Evolutionary conservation across 2,329 filamentous ascomycete genomes (phyloP).

Genomic region (Fusarium nygamai): DNA sequence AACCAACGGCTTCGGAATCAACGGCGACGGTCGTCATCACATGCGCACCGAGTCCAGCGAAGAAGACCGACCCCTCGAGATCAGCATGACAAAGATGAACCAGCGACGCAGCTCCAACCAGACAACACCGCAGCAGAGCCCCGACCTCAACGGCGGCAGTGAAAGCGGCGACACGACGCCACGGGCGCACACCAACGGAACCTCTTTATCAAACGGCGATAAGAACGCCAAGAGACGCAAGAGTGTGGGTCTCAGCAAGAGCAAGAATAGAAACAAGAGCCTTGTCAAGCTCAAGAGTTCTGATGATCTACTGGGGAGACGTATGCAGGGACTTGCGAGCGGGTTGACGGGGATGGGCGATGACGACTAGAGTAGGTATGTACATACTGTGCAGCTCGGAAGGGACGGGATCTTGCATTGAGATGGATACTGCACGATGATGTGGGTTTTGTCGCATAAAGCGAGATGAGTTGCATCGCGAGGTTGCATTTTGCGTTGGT

Average conservation of each 20-base stretch:
- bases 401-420: constrained; percentile 15
- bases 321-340: constrained; percentile 67
- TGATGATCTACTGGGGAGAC: constrained; percentile 65
- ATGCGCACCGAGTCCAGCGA: constrained; percentile 71
- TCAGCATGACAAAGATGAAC: constrained; percentile 68
- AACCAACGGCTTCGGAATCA: constrained; percentile 24
- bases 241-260: constrained; percentile 42
- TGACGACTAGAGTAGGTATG: constrained; percentile 47
- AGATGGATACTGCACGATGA: not conserved
- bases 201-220: constrained; percentile 36
- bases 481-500: not conserved
- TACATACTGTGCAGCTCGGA: constrained; percentile 16
- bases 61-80: constrained; percentile 85
- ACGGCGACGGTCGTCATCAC: constrained; percentile 44
- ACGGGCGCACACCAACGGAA: constrained; percentile 25
- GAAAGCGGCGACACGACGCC: constrained; percentile 34
- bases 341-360: constrained; percentile 61
- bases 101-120: constrained; percentile 47
- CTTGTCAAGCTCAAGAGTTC: constrained; percentile 65
- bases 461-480: constrained; percentile 28
- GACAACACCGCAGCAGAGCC: constrained; percentile 22
- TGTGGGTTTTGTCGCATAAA: not conserved
- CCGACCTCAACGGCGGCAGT: constrained; percentile 17
- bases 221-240: constrained; percentile 39
- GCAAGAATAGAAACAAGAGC: constrained; percentile 58